Evolutionary conservation across 352 stramenopile genomes (phyloP).

Genomic region (Phytophthora litchii): DNA sequence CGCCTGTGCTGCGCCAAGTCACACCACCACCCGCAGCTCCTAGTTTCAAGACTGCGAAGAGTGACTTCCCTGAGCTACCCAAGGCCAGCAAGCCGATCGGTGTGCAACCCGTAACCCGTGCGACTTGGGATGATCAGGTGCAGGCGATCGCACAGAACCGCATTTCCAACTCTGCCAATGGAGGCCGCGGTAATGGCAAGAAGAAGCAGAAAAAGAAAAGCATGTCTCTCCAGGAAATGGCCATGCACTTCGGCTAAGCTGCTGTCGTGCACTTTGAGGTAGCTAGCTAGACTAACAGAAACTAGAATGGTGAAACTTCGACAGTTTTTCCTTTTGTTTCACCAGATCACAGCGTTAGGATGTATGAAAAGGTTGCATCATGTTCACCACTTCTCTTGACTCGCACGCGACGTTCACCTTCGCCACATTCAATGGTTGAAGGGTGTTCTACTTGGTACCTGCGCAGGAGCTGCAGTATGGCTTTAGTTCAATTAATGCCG

Average conservation of each 20-base stretch:
- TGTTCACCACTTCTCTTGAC: conserved; percentile 4
- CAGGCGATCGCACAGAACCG: conserved; percentile 77
- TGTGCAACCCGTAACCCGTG: conserved; percentile 76
- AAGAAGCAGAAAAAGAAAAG: conserved; percentile 89
- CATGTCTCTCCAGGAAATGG: conserved; percentile 81
- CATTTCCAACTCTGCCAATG: conserved; percentile 15
- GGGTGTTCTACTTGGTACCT: conserved; percentile 9
- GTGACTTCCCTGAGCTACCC: conserved; percentile 81
- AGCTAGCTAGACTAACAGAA: conserved; percentile 21
- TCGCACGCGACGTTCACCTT: conserved; percentile 11
- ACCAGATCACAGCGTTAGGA: neutral
- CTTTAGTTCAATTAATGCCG: conserved; percentile 57
- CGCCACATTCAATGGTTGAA: neutral
- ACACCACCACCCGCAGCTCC: conserved; percentile 24
- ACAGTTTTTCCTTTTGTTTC: conserved; percentile 1
- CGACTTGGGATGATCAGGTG: conserved; percentile 82
- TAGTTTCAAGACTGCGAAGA: conserved; percentile 58
- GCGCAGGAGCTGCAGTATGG: conserved; percentile 2
- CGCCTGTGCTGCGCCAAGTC: conserved; percentile 32
- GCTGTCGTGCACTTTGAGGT: neutral
- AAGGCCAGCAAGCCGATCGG: conserved; percentile 58
- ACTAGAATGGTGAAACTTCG: conserved; percentile 12
- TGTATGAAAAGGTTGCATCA: neutral
- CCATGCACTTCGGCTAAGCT: conserved; percentile 78
- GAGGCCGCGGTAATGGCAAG: conserved; percentile 45